Base-by-base conservation (phyloP, 2,329 filamentous ascomycete species). In the Hirsutella rhossiliensis region DNA sequence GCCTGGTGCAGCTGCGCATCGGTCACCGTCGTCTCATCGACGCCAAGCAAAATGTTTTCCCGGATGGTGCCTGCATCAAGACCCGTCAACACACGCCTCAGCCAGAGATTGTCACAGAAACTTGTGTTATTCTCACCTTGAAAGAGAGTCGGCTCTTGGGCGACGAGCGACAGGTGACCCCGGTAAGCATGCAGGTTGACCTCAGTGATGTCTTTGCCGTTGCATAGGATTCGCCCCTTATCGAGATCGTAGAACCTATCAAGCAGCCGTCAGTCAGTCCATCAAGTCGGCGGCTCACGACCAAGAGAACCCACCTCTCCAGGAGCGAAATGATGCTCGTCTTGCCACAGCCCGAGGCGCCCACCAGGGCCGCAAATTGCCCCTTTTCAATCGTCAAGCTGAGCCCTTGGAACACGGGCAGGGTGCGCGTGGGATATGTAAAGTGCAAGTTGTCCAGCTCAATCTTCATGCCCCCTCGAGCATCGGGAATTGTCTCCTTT, bases 71-170 rank as follows among this genome's bases (percentile, higher is more conserved):
- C 71, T 58, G 50, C 17, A 27, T 17, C 9, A 45, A 37, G 32
- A 3, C 15, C 3, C 15, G 43, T 43, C 4, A 43, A 41, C 38
- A 32, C 12, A 32, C 28, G 30, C 4, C 27, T 29, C 8, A 30
- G 28, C 12, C 17, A 37, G 17, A n/a, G 32, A 7, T 34, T n/a
- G 12, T 9, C 6, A 15, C 17, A 17, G 18, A n/a, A 9, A 5
- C 15, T 3, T 11, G 11, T 4, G 15, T 17, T 18, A 12, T 12
- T 13, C 44, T 58, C 62, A 50, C 78, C 80, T 57, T 80, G 78
- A 54, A 85, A 87, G 0, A 89, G 69, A 0, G 79, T 80, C 9
- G 84, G 73, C 56, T 89, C 84, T 59, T 89, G 84, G 4, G 82
- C 78, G 0, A 89, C 84, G 0, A 89, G 71, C 2, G 82, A 81